Evolutionary conservation across 108 stramenopile species (phyloP).

Genomic region (Fragilariopsis cylindrus): DNA sequence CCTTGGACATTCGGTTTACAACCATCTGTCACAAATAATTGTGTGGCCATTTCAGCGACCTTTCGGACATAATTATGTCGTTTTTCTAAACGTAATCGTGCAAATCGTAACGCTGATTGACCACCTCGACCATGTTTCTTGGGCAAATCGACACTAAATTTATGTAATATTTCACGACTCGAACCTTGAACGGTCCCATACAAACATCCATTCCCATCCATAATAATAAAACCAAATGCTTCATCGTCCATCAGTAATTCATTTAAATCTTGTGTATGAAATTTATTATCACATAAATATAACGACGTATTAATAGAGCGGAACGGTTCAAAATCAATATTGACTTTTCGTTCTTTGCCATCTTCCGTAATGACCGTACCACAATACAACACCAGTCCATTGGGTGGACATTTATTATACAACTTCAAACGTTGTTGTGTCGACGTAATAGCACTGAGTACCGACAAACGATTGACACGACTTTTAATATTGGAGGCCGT

Average conservation of each 20-base stretch:
- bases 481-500: conserved; percentile 99
- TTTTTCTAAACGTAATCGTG: conserved; percentile 98
- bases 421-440: conserved; percentile 99
- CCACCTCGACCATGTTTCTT: conserved; percentile 99
- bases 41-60: conserved; percentile 96
- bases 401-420: conserved; percentile 93
- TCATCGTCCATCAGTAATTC: conserved; percentile 99
- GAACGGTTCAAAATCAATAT: conserved; percentile 99
- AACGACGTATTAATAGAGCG: conserved; percentile 99
- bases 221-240: conserved; percentile 98
- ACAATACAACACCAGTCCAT: conserved; percentile 98
- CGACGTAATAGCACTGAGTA: conserved; percentile 97
- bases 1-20: conserved; percentile 97
- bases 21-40: conserved; percentile 95
- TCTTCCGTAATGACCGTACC: conserved; percentile 99
- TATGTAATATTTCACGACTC: conserved; percentile 94
- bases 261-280: conserved; percentile 97
- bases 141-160: conserved; percentile 98
- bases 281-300: conserved; percentile 99
- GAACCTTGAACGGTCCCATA: conserved; percentile 96
- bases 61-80: conserved; percentile 99
- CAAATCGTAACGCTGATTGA: conserved; percentile 99
- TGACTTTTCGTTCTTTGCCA: conserved; percentile 97
- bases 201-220: conserved; percentile 99
- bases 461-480: conserved; percentile 95